These are phyloP conservation scores for Knoxdaviesia proteae DNA, from an alignment of 2,329 filamentous ascomycete genomes.

Conservation along the genomic window DNA sequence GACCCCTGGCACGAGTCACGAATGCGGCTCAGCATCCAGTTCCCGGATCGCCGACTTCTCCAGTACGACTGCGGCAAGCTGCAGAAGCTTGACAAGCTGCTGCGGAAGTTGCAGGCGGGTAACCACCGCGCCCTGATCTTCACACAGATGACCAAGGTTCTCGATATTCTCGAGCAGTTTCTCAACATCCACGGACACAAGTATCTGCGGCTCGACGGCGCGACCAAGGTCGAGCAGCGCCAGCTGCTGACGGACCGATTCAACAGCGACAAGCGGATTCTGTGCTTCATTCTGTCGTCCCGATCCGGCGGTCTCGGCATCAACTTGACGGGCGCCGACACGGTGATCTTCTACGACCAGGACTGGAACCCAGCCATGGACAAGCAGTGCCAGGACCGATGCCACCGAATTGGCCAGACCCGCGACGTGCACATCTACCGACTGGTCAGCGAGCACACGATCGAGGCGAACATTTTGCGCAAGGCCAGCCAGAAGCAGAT, in stretches of 20 bases:
- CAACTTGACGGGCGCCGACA: slow-evolving; percentile 90
- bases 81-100: slow-evolving; percentile 66
- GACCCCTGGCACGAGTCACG: slow-evolving; percentile 90
- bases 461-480: slow-evolving; percentile 91
- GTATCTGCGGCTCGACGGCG: slow-evolving; percentile 88
- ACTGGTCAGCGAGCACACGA: slow-evolving; percentile 79
- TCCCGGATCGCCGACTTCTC: slow-evolving; percentile 85
- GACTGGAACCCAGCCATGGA: slow-evolving; percentile 99
- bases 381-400: slow-evolving; percentile 94
- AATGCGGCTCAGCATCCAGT: slow-evolving; percentile 84
- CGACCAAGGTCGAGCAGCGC: slow-evolving; percentile 85
- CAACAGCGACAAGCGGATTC: slow-evolving; percentile 80
- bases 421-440: slow-evolving; percentile 96
- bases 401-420: slow-evolving; percentile 92
- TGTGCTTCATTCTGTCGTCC: slow-evolving; percentile 89
- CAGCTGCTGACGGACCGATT: slow-evolving; percentile 93
- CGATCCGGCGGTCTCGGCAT: slow-evolving; percentile 88
- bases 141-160: slow-evolving; percentile 96
- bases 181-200: slow-evolving; percentile 95
- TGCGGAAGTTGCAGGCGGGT: slow-evolving; percentile 70
- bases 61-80: slow-evolving; percentile 97
- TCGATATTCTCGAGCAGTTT: slow-evolving; percentile 94
- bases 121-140: slow-evolving; percentile 94
- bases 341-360: slow-evolving; percentile 95
- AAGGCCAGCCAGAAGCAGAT: slow-evolving; percentile 96